A percentile compares a stretch with the other conserved stretches of the same genome.
Conservation (phyloP, 208 protist genomes). For the Trypanosoma congolense region DNA sequence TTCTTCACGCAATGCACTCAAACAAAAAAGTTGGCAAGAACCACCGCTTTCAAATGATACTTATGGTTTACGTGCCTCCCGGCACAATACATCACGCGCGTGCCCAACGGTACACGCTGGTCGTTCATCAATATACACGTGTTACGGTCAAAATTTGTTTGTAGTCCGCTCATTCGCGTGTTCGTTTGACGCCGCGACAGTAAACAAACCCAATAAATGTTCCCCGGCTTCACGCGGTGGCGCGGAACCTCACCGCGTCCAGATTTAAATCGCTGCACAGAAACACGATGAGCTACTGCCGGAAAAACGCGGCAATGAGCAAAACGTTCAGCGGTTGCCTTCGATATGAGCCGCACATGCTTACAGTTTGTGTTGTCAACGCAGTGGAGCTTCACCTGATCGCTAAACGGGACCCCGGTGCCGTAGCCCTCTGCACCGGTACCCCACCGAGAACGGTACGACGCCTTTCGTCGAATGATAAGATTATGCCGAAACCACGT, state of each 20-base stretch:
- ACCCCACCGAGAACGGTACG: conserved; percentile 83
- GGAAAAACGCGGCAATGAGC: conserved; percentile 86
- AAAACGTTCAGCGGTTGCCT: conserved; percentile 83
- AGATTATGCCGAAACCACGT: conserved; percentile 83
- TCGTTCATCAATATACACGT: conserved; percentile 91
- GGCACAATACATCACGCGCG: conserved; percentile 89
- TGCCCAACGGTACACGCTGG: conserved; percentile 82
- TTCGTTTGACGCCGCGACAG: conserved; percentile 84
- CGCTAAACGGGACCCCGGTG: conserved; percentile 74
- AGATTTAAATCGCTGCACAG: conserved; percentile 84
- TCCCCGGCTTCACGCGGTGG: conserved; percentile 80
- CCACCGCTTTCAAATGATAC: conserved; percentile 87
- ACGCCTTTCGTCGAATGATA: conserved; percentile 81
- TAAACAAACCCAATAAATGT: conserved; percentile 87
- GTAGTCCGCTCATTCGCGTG: conserved; percentile 82
- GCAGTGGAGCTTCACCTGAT: conserved; percentile 89
- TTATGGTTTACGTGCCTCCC: conserved; percentile 91
- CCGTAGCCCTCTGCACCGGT: conserved; percentile 80
- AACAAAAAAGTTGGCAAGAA: conserved; percentile 90
- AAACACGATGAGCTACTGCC: conserved; percentile 83
- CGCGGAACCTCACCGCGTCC: conserved; percentile 65
- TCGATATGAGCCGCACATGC: conserved; percentile 86
- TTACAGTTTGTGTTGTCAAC: conserved; percentile 92
- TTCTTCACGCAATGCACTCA: conserved; percentile 16
- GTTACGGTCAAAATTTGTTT: conserved; percentile 90